phyloP scores from a whole-genome alignment of 768 basidiomycete genomes.

The Tephrocybe sp. region DNA sequence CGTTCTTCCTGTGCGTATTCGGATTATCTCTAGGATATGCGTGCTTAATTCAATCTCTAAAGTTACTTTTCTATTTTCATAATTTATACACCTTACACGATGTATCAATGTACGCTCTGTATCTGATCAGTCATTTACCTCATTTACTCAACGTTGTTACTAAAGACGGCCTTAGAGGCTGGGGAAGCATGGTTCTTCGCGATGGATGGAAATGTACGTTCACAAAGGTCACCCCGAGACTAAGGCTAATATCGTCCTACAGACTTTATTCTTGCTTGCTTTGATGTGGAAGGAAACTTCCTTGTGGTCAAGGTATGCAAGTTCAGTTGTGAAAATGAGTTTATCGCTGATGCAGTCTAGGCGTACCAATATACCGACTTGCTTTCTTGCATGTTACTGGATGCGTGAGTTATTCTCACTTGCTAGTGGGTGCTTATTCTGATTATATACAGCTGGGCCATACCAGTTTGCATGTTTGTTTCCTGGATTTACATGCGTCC shows the following conservation, averaged over 20 bases:
- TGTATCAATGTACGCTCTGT: constrained; percentile 68
- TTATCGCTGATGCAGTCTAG: constrained; percentile 25
- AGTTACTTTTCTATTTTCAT: constrained; percentile 79
- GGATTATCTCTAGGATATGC: background rate
- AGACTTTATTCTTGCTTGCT: constrained; percentile 78
- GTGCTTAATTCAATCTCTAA: background rate
- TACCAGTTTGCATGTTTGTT: constrained; percentile 82
- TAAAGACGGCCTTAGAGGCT: constrained; percentile 80
- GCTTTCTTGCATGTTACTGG: constrained; percentile 88
- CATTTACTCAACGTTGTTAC: constrained; percentile 1
- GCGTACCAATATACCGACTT: constrained; percentile 87
- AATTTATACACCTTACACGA: constrained; percentile 85
- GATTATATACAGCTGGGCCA: constrained; percentile 64
- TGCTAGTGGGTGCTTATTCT: background rate
- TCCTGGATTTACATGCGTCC: constrained; percentile 82
- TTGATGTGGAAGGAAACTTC: constrained; percentile 89
- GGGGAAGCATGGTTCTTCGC: constrained; percentile 65
- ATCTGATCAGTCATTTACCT: background rate
- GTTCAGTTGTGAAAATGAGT: background rate
- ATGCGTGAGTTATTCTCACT: constrained; percentile 56
- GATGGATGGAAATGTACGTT: constrained; percentile 88
- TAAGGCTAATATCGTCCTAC: background rate
- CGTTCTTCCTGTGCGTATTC: constrained; percentile 69
- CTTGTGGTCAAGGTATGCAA: constrained; percentile 66
- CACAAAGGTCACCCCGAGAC: background rate